Conservation (phyloP, 164 flowering plant genomes). For the Macadamia integrifolia region DNA sequence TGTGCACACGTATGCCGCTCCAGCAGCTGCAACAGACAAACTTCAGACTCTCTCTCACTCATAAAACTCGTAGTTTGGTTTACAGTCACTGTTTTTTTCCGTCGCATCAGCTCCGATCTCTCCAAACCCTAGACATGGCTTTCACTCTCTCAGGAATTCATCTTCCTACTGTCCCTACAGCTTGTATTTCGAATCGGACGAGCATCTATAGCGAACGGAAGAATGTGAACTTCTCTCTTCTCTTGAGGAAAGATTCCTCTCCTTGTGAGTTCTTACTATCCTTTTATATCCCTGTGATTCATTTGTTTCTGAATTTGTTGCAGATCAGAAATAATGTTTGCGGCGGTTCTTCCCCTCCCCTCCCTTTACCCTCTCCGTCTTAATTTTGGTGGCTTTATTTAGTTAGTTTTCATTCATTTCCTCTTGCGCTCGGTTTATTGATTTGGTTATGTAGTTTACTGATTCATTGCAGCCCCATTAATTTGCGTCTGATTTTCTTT, state of each 20-base stretch:
- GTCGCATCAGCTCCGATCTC: neutral
- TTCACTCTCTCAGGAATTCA: conserved; percentile 26
- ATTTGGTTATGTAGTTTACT: too few relatives aligned
- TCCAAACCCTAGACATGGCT: conserved; percentile 23
- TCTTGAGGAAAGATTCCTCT: conserved; percentile 8
- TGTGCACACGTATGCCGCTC: conserved; percentile 3
- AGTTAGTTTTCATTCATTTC: too few relatives aligned
- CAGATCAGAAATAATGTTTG: too few relatives aligned
- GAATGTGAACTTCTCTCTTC: conserved; percentile 9
- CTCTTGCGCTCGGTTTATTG: too few relatives aligned
- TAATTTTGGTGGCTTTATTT: too few relatives aligned
- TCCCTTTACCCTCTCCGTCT: too few relatives aligned
- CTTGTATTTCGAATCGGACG: conserved; percentile 15
- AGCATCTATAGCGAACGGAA: conserved; percentile 17
- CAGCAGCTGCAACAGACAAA: neutral
- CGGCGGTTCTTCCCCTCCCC: too few relatives aligned
- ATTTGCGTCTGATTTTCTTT: too few relatives aligned
- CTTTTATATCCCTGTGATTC: neutral
- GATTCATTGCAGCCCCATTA: too few relatives aligned
- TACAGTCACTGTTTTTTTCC: too few relatives aligned
- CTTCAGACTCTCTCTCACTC: too few relatives aligned
- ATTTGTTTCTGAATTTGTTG: neutral
- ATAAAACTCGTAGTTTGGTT: neutral
- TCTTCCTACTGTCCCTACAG: conserved; percentile 15
- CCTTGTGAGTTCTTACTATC: conserved; percentile 10